Evolutionary conservation across 2,329 filamentous ascomycete species (phyloP).

Genomic region (Mycogone perniciosa): DNA sequence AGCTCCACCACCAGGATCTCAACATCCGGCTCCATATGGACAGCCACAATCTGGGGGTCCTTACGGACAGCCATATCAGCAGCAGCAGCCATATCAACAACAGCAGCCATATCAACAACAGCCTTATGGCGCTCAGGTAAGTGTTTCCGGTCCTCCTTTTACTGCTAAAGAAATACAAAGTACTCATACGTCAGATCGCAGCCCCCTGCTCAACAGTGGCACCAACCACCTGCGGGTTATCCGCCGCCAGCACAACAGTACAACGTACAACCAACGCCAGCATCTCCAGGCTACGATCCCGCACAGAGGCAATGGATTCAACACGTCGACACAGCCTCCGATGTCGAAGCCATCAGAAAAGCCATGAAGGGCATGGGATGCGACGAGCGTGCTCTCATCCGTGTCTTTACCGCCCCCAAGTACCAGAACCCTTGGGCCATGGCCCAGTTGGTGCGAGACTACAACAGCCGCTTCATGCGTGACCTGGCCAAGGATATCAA

Average conservation of each 20-base stretch:
- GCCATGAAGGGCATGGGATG: slow-evolving; percentile 33
- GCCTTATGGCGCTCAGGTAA: slow-evolving; percentile 1
- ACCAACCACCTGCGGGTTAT: slow-evolving; percentile 16
- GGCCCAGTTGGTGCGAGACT: slow-evolving; percentile 26
- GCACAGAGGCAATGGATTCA: slow-evolving; percentile 20
- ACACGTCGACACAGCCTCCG: slow-evolving; percentile 24
- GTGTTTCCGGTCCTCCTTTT: background rate
- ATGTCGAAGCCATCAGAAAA: slow-evolving; percentile 25
- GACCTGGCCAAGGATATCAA: slow-evolving; percentile 28
- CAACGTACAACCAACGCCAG: slow-evolving; percentile 18
- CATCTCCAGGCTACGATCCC: slow-evolving; percentile 25
- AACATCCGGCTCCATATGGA: background rate
- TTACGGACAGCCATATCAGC: background rate
- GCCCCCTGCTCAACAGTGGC: slow-evolving; percentile 17
- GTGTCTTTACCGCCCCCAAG: slow-evolving; percentile 24
- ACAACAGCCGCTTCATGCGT: slow-evolving; percentile 29
- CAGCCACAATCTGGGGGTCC: background rate
- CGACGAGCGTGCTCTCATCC: slow-evolving; percentile 26
- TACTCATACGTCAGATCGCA: background rate
- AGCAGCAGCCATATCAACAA: background rate
- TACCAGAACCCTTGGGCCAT: slow-evolving; percentile 29
- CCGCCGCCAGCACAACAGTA: background rate
- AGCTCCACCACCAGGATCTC: background rate
- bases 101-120: slow-evolving; percentile 3
- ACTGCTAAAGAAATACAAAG: background rate